phyloP scores from a whole-genome alignment of 2,329 filamentous ascomycete genomes.

The Monilinia aucupariae region DNA sequence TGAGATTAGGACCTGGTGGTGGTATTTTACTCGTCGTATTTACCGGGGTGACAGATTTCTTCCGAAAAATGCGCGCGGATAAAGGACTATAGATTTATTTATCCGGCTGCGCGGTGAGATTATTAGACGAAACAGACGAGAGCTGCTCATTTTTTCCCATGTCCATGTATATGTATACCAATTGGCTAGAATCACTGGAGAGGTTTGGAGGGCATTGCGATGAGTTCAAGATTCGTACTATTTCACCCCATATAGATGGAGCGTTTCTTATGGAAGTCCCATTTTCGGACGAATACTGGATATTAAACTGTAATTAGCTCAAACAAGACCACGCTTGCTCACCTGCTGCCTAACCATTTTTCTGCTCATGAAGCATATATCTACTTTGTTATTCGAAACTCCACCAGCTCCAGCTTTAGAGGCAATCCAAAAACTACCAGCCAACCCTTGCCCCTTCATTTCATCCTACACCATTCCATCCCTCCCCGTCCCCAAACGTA shows the following conservation, averaged over 20 bases:
- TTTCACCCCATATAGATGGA: background rate
- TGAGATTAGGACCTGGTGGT: conserved; percentile 62
- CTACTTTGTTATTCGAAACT: conserved; percentile 2
- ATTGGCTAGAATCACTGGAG: background rate
- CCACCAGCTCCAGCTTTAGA: background rate
- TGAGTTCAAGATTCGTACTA: background rate
- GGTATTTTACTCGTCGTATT: conserved; percentile 74
- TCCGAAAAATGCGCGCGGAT: conserved; percentile 55
- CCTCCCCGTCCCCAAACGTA: background rate
- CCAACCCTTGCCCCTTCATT: background rate
- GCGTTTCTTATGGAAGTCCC: background rate
- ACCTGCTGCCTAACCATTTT: background rate
- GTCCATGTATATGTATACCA: background rate
- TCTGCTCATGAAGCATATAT: background rate
- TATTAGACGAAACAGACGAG: background rate
- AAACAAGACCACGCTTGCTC: background rate
- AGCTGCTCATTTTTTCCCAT: background rate
- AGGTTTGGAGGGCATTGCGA: background rate
- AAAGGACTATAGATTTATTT: conserved; percentile 7
- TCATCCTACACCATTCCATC: background rate
- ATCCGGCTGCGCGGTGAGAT: background rate
- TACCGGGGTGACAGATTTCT: conserved; percentile 88
- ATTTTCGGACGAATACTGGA: background rate
- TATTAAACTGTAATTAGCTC: background rate
- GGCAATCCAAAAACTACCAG: background rate